Base-by-base conservation (phyloP, 2,329 filamentous ascomycete genomes). In the Ascosphaera apis region DNA sequence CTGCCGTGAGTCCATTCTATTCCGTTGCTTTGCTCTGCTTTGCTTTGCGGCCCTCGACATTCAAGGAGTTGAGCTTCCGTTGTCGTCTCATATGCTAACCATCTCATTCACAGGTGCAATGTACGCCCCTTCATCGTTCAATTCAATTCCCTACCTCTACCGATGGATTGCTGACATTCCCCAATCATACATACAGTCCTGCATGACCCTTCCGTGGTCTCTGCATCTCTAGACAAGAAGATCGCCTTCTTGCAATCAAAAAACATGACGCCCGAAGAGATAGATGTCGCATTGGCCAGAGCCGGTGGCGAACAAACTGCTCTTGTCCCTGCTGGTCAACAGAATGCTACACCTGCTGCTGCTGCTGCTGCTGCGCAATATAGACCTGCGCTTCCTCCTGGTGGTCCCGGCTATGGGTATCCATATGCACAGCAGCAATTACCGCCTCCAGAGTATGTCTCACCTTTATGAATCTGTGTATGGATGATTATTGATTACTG, bases 221-320 rank as follows among this genome's bases (percentile, higher is more conserved):
- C 73, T 7, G 86, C 88, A 3, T 77, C 88, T n/a, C 61, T 92
- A 42, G 88, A 95, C 50, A 93, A 88, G 57, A 75, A 82, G 44
- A 69, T 95, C 40, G 78, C 83, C 6, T 98, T 98, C 47, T 66
- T 98, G 15, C 80, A 84, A 55, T 91, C 84, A 5, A 98, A 98
- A 60, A 95, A 98, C 55, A 67, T 98, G 37, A 95, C 86, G 1
- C 79, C 88, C 54, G 86, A 95, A 57, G 91, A 98, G 58, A 78
- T 98, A 48, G 80, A 88, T 50, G 65, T 71, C 27, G 79, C 91
- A 12, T 67, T 98, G 44, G 67, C 79, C 31, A 73, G 86, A 48
- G 72, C 72, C 33, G 73, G 76, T 43, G 72, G 72, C 47, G 68
- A 66, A 44, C 52, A 42, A 21, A 36, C 19, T n/a, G n/a, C n/a